These are phyloP conservation scores for Epichloe hybrida DNA, from an alignment of 2,329 filamentous ascomycete genomes.

Conservation along the genomic window DNA sequence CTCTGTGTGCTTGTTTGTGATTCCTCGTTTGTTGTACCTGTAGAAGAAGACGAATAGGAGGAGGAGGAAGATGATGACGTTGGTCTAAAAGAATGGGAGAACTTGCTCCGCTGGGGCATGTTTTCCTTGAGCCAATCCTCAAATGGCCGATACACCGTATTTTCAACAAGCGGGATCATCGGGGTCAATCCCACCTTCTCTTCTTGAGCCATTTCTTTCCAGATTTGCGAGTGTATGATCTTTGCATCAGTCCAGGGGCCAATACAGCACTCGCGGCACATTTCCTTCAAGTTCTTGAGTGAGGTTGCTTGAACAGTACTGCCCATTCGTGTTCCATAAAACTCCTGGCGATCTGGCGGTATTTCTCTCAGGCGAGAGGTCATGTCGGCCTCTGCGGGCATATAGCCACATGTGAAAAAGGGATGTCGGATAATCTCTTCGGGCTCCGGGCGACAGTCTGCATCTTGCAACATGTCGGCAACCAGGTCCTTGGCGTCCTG, in stretches of 20 bases:
- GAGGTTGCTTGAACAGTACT: conserved; percentile 32
- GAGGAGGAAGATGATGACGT: neutral
- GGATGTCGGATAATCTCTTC: conserved; percentile 67
- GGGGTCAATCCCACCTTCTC: conserved; percentile 53
- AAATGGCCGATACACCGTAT: conserved; percentile 51
- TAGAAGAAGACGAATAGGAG: conserved; percentile 4
- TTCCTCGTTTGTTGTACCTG: conserved; percentile 15
- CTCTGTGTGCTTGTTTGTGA: conserved; percentile 20
- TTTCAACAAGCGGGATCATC: conserved; percentile 45
- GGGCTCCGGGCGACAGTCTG: conserved; percentile 60
- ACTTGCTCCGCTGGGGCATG: conserved; percentile 5
- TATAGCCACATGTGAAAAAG: conserved; percentile 66
- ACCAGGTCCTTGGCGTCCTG: conserved; percentile 67
- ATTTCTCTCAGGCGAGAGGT: conserved; percentile 42
- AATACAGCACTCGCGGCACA: conserved; percentile 45
- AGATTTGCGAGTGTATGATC: conserved; percentile 40
- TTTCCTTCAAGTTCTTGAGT: conserved; percentile 38
- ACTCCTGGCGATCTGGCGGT: conserved; percentile 43
- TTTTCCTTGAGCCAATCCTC: conserved; percentile 47
- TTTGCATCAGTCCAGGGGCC: conserved; percentile 38
- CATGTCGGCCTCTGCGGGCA: conserved; percentile 50
- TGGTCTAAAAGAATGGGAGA: conserved; percentile 2
- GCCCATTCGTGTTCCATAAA: conserved; percentile 37
- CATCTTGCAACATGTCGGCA: conserved; percentile 60
- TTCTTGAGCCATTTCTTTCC: conserved; percentile 55